Base-by-base conservation (phyloP, 495 filamentous ascomycete genomes). In the Ascodesmis nigricans region DNA sequence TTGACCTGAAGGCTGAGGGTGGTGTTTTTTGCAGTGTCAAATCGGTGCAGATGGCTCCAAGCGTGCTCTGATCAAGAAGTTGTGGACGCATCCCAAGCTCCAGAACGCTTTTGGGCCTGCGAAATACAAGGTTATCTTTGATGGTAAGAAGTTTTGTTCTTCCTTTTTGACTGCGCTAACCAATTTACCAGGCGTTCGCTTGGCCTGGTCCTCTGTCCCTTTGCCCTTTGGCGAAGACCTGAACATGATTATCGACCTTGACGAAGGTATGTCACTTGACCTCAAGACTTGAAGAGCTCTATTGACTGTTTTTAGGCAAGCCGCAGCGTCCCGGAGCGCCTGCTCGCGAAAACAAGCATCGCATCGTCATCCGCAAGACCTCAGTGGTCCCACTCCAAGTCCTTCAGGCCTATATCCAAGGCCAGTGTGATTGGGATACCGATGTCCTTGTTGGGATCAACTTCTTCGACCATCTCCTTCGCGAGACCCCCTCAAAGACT, bases 391-490 rank as follows among this genome's bases (percentile, higher is more conserved):
- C 73, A 13, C 58, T 93, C 22, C 47, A 60, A 4, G 60, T 64
- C 1, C 61, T 97, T 20, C 48, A 57, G 2, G 53, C 53, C 2
- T 93, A 81, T 55, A 60, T 97, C 0, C 36, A 59, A 0, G 63
- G 66, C 2, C 55, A 63, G 7, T 58, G 58, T 17, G 44, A 54
- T 1, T 75, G 75, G 49, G 64, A 78, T 39, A 65, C 65, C 19
- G 42, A 56, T 7, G 65, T 81, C 18, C 57, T 91, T 10, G 76
- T 90, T 47, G 71, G 76, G 27, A 66, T 93, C 42, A 91, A 75
- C 51, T 90, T 92, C 54, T 58, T 95, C 2, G 84, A 97, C 41
- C 87, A 97, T 49, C 57, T 79, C 13, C 55, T 97, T 23, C 79
- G 84, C 8, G 72, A 91, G 54, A 55, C 49, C 1, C 80, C 87